Evolutionary conservation across 2,329 filamentous ascomycete genomes (phyloP).

Genomic region (Massarina eburnea): DNA sequence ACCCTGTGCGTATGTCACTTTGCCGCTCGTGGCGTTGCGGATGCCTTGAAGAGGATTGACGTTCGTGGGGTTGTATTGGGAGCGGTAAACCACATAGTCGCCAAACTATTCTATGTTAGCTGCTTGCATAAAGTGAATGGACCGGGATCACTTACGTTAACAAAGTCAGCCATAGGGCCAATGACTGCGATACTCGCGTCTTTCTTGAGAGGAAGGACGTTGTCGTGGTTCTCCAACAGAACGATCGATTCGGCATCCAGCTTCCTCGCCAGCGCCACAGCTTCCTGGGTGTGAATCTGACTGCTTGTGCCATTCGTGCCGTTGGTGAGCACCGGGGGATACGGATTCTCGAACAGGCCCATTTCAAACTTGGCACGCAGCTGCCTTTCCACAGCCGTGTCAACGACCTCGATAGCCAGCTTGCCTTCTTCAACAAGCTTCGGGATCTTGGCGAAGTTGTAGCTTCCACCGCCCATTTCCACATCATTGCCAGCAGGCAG

Average conservation of each 20-base stretch:
- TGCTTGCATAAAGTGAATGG: background rate
- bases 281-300: conserved; percentile 63
- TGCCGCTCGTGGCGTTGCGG: conserved; percentile 58
- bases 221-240: conserved; percentile 70
- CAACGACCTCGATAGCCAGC: conserved; percentile 61
- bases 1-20: conserved; percentile 67
- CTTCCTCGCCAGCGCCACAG: conserved; percentile 62
- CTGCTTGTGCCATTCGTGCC: conserved; percentile 50
- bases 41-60: conserved; percentile 72
- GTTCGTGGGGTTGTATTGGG: conserved; percentile 59
- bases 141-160: conserved; percentile 58
- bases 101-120: conserved; percentile 58
- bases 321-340: conserved; percentile 58
- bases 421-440: conserved; percentile 63
- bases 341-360: conserved; percentile 72
- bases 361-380: conserved; percentile 69
- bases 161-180: conserved; percentile 72
- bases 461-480: conserved; percentile 77
- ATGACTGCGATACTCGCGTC: conserved; percentile 71
- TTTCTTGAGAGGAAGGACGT: conserved; percentile 65
- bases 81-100: conserved; percentile 70
- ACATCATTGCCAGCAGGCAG: conserved; percentile 71
- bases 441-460: conserved; percentile 67
- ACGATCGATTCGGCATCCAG: conserved; percentile 71
- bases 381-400: conserved; percentile 66